These are phyloP conservation scores for Meredithiella fracta DNA, from an alignment of 2,329 filamentous ascomycete genomes.

Conservation along the genomic window DNA sequence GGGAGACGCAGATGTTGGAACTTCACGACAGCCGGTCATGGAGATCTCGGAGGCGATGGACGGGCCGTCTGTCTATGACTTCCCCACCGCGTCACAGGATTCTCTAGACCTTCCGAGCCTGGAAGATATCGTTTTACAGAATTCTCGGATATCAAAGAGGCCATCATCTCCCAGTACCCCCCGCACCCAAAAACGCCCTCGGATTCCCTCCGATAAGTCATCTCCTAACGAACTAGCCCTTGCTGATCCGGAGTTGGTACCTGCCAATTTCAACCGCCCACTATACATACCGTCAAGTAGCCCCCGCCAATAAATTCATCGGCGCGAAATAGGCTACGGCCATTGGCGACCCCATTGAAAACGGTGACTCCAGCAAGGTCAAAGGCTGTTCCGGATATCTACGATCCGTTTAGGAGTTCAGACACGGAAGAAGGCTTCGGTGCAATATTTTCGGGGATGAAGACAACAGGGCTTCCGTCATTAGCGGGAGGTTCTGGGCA, in stretches of 20 bases:
- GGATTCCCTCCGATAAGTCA: not conserved
- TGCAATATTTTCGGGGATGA: constrained; percentile 11
- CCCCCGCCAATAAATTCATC: constrained; percentile 7
- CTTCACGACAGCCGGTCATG: not conserved
- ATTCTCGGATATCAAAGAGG: constrained; percentile 4
- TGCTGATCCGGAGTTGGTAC: not conserved
- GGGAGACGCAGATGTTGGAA: not conserved
- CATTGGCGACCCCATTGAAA: not conserved
- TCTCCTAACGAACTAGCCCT: constrained; percentile 8
- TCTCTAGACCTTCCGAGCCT: constrained; percentile 12
- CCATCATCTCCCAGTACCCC: constrained; percentile 7
- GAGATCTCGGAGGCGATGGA: too few species aligned
- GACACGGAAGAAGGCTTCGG: too few species aligned
- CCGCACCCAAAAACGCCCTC: constrained; percentile 4
- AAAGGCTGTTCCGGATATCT: too few species aligned
- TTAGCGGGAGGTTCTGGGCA: too few species aligned
- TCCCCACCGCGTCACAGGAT: constrained; percentile 6
- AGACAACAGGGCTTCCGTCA: not conserved
- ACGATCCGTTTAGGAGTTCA: too few species aligned
- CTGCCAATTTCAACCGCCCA: not conserved
- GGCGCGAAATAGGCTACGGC: constrained; percentile 1
- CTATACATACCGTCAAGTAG: constrained; percentile 11
- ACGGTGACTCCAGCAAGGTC: not conserved
- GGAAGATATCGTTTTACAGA: constrained; percentile 1
- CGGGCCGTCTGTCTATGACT: not conserved